These are phyloP conservation scores for Neofusicoccum umdonicola DNA, from an alignment of 2,329 filamentous ascomycete species.

Conservation along the genomic window DNA sequence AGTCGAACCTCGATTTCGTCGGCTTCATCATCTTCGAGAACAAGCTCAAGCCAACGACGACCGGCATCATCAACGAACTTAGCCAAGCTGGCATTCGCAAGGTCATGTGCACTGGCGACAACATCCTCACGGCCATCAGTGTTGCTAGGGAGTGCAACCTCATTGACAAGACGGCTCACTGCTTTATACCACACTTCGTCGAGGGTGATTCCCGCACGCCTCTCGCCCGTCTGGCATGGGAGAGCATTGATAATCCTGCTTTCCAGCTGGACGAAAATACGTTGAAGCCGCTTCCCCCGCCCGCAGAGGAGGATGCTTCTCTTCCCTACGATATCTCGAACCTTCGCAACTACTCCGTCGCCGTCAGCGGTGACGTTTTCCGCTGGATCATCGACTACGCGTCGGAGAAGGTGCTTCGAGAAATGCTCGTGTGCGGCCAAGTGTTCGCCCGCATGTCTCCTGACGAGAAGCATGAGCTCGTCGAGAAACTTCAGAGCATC, in stretches of 20 bases:
- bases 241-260: conserved; percentile 85
- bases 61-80: conserved; percentile 77
- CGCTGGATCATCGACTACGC: conserved; percentile 95
- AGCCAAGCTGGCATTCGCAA: conserved; percentile 78
- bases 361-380: conserved; percentile 90
- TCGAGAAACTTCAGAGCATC: conserved; percentile 94
- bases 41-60: conserved; percentile 87
- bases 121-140: conserved; percentile 94
- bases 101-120: conserved; percentile 97
- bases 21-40: conserved; percentile 99
- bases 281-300: conserved; percentile 71
- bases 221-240: conserved; percentile 76
- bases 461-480: conserved; percentile 95
- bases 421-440: conserved; percentile 88
- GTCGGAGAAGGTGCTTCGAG: conserved; percentile 70
- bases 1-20: conserved; percentile 79
- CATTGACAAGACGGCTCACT: conserved; percentile 76
- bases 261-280: conserved; percentile 77
- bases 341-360: conserved; percentile 80
- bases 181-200: conserved; percentile 86
- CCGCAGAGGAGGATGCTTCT: conserved; percentile 73
- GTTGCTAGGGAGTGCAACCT: conserved; percentile 88
- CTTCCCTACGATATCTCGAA: conserved; percentile 82
- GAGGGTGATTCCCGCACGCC: conserved; percentile 75
- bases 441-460: conserved; percentile 98